Conservation (phyloP, 805 yeast species). For the Candida taoyuanica region DNA sequence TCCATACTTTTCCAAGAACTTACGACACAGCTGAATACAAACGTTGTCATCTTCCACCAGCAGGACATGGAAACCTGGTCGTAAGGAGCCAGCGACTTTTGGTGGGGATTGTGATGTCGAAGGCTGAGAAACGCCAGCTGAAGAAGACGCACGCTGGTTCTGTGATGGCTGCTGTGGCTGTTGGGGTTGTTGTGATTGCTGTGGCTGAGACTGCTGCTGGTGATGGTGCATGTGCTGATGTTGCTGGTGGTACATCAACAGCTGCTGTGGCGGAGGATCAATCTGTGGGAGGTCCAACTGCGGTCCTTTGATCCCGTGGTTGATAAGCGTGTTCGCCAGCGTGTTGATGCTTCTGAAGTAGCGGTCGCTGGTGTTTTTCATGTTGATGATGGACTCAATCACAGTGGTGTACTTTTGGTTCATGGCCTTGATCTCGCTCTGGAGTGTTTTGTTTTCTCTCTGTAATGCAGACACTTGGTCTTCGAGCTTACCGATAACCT, state of each 20-base stretch:
- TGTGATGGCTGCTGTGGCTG: slow-evolving; percentile 8
- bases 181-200: neutral
- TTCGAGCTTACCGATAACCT: slow-evolving; percentile 18
- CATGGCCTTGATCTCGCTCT: slow-evolving; percentile 36
- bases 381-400: slow-evolving; percentile 53
- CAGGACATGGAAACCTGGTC: slow-evolving; percentile 59
- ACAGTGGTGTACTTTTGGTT: slow-evolving; percentile 60
- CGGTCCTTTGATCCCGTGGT: slow-evolving; percentile 66
- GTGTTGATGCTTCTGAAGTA: slow-evolving; percentile 47
- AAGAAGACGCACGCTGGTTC: slow-evolving; percentile 1
- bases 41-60: slow-evolving; percentile 79
- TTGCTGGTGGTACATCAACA: slow-evolving; percentile 9
- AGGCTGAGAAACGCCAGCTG: slow-evolving; percentile 3
- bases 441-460: slow-evolving; percentile 32
- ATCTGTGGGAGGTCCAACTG: slow-evolving; percentile 48
- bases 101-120: slow-evolving; percentile 12
- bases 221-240: slow-evolving; percentile 13
- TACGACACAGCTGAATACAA: slow-evolving; percentile 77
- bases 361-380: slow-evolving; percentile 55
- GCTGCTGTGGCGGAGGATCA: slow-evolving; percentile 6
- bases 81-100: slow-evolving; percentile 19
- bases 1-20: slow-evolving; percentile 81
- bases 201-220: slow-evolving; percentile 11
- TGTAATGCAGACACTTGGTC: slow-evolving; percentile 12
- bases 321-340: slow-evolving; percentile 45